These are phyloP conservation scores for Solanum arcanum DNA, from an alignment of 257 asterid genomes.

Conservation along the genomic window DNA sequence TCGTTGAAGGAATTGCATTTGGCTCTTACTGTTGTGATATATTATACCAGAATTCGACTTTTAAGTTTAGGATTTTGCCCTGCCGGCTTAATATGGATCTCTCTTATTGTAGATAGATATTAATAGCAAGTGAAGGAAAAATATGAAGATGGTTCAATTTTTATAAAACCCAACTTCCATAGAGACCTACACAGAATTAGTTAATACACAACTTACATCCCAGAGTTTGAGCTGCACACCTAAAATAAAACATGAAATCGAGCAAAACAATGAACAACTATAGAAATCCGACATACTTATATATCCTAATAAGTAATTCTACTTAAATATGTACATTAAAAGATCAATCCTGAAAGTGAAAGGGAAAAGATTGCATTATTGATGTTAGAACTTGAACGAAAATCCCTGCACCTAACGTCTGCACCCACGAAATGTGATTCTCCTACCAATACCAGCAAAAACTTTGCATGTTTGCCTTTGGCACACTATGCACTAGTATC, in stretches of 20 bases:
- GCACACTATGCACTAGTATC: conserved; percentile 29
- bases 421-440: conserved; percentile 2
- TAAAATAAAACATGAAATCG: neutral
- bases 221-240: neutral
- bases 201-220: neutral
- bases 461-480: conserved; percentile 32
- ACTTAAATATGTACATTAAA: conserved; percentile 14
- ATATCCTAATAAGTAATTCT: neutral
- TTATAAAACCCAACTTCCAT: neutral
- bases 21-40: neutral
- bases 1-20: neutral
- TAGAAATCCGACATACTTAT: neutral
- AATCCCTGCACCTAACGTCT: conserved; percentile 5
- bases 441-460: conserved; percentile 33
- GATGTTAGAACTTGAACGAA: conserved; percentile 12
- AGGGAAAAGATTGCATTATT: conserved; percentile 10
- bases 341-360: neutral
- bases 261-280: neutral
- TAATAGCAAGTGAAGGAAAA: neutral
- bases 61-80: neutral
- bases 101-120: neutral
- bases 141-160: neutral
- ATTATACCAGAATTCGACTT: neutral
- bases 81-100: neutral
- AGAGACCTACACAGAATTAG: neutral